Evolutionary conservation across 352 stramenopile species (phyloP).

Genomic region (Pythium rishiriense): DNA sequence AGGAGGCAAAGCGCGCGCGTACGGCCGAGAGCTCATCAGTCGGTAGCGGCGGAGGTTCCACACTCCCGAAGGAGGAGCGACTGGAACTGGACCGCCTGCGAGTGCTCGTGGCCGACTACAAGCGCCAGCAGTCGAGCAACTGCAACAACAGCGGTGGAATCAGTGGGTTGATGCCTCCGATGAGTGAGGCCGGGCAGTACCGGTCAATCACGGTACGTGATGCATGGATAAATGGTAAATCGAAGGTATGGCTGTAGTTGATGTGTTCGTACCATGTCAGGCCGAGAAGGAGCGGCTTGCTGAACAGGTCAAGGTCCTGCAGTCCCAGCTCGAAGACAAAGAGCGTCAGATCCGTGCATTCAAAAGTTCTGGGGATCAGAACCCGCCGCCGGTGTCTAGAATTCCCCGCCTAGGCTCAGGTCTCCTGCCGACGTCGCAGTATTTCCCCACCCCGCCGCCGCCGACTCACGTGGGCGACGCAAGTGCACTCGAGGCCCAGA

Average conservation of each 20-base stretch:
- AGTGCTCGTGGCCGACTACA: constrained; percentile 36
- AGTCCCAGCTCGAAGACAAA: constrained; percentile 62
- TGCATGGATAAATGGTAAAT: too few species aligned
- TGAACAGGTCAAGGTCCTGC: constrained; percentile 52
- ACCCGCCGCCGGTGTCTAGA: constrained; percentile 1
- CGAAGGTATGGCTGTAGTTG: too few species aligned
- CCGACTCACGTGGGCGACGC: not conserved
- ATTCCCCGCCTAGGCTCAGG: constrained; percentile 16
- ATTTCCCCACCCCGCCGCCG: constrained; percentile 12
- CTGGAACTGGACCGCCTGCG: constrained; percentile 54
- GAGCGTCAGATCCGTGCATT: constrained; percentile 40
- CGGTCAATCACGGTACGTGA: constrained; percentile 50
- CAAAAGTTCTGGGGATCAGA: constrained; percentile 13
- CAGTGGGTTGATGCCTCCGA: constrained; percentile 39
- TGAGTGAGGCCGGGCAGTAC: constrained; percentile 53
- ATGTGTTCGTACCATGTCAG: constrained; percentile 28
- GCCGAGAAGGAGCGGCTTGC: constrained; percentile 66
- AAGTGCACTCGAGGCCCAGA: constrained; percentile 41
- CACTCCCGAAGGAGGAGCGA: constrained; percentile 36
- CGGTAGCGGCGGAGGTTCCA: constrained; percentile 12
- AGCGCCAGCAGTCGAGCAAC: constrained; percentile 25
- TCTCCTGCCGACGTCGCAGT: constrained; percentile 10
- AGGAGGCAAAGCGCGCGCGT: constrained; percentile 61
- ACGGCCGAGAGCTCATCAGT: constrained; percentile 48
- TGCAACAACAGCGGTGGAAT: not conserved